A percentile compares a stretch with the other conserved stretches of the same genome.
Conservation (phyloP, 345 rosid genomes). For the Noccaea caerulescens region DNA sequence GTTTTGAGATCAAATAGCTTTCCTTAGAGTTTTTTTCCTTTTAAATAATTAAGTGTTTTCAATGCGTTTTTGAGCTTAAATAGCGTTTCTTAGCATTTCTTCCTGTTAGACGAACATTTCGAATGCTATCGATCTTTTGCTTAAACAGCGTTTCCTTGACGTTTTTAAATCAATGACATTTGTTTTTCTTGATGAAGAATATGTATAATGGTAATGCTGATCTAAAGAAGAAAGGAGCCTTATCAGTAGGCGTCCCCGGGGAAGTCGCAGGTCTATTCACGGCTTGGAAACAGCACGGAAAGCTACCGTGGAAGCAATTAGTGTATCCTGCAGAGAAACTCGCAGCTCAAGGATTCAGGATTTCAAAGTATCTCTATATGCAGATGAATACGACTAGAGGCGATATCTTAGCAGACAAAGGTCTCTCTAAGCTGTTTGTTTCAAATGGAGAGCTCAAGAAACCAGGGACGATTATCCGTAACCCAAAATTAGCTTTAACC, state of each 20-base stretch:
- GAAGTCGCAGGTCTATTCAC: constrained; percentile 58
- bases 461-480: constrained; percentile 48
- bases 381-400: constrained; percentile 47
- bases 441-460: constrained; percentile 52
- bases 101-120: neutral
- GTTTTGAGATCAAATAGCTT: neutral
- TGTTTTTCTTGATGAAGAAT: constrained; percentile 45
- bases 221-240: constrained; percentile 50
- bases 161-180: neutral
- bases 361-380: constrained; percentile 58
- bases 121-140: neutral
- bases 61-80: neutral
- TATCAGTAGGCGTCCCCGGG: constrained; percentile 68
- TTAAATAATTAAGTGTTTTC: neutral
- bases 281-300: constrained; percentile 62
- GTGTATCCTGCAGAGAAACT: constrained; percentile 56
- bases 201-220: constrained; percentile 55
- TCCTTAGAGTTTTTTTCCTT: neutral
- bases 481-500: constrained; percentile 51
- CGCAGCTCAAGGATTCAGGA: constrained; percentile 52
- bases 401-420: constrained; percentile 55
- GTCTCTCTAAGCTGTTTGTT: constrained; percentile 50
- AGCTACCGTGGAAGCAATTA: constrained; percentile 58
- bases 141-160: neutral
- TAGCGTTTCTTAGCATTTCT: neutral